These are phyloP conservation scores for Acidiella bohemica DNA, from an alignment of 495 filamentous ascomycete genomes.

Conservation along the genomic window DNA sequence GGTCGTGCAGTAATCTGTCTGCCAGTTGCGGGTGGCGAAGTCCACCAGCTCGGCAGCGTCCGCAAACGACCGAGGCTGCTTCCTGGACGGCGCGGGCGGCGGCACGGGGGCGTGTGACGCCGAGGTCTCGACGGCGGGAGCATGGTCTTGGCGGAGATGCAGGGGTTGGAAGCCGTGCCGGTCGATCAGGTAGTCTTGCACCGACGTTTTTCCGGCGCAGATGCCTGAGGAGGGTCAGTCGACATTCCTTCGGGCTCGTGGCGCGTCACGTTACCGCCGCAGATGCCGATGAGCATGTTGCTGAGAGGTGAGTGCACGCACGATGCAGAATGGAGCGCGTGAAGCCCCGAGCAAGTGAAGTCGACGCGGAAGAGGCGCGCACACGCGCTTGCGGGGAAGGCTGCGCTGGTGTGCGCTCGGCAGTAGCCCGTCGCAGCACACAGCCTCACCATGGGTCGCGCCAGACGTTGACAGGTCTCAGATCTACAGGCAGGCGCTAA, in stretches of 20 bases:
- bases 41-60: constrained; percentile 53
- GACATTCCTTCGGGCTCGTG: constrained; percentile 16
- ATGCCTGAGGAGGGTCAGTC: constrained; percentile 43
- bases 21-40: constrained; percentile 76
- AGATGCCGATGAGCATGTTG: constrained; percentile 92
- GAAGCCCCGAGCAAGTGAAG: too few species aligned
- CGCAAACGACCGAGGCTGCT: constrained; percentile 37
- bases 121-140: constrained; percentile 20
- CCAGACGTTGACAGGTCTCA: too few species aligned
- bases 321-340: too few species aligned
- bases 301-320: too few species aligned
- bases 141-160: constrained; percentile 25
- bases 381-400: too few species aligned
- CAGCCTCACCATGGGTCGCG: too few species aligned
- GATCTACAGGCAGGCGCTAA: too few species aligned
- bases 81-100: constrained; percentile 3
- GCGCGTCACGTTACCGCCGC: constrained; percentile 51
- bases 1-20: constrained; percentile 67
- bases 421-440: too few species aligned
- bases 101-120: constrained; percentile 23
- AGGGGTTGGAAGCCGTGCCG: constrained; percentile 61
- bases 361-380: too few species aligned
- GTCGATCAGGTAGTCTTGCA: constrained; percentile 68
- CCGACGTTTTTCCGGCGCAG: constrained; percentile 76
- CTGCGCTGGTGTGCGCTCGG: too few species aligned